Base-by-base conservation (phyloP, 768 basidiomycete genomes). In the Trichaptum fuscoviolaceum region DNA sequence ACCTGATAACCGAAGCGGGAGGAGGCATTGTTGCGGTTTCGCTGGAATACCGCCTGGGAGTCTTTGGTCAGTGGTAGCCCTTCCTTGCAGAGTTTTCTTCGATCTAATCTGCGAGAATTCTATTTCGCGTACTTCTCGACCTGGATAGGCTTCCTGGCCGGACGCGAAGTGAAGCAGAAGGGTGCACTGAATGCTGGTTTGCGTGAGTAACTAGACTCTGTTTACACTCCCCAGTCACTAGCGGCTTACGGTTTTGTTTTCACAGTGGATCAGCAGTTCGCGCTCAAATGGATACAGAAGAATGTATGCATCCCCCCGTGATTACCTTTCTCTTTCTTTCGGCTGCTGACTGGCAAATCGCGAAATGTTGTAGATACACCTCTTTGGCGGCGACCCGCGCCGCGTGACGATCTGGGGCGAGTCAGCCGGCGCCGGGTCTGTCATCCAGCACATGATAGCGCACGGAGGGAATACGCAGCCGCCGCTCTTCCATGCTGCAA, bases 371-470 rank as follows among this genome's bases (percentile, higher is more conserved):
- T 69, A 82, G 80, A 79, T 81, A 61, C 65, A 62, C 15, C 73
- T 77, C 67, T 83, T 82, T 63, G 78, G 80, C 0, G 82, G 82
- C 2, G 78, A 82, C 66, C 80, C 79, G 1, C 12, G 59, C 0
- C 70, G 71, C 65, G 81, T 82, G 26, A 76, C 80, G 1, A 79
- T 83, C 15, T 82, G 79, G 80, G 82, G 81, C 0, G 71, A 80
- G 69, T 77, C 74, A 0, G 75, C 75, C 23, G 73, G 75, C 17
- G 84, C 79, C 42, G 83, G 83, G 4, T 84, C 83, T 1, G 83
- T 84, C 7, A 30, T 84, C 6, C 83, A 84, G 63, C 83, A 85
- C n/a, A n/a, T n/a, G n/a, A n/a, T n/a, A n/a, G n/a, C n/a, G n/a
- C n/a, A n/a, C n/a, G n/a, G n/a, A n/a, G 83, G 84, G 24, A 74